Base-by-base conservation (phyloP, 176 grass and related monocot species). In the Oryza nivara region DNA sequence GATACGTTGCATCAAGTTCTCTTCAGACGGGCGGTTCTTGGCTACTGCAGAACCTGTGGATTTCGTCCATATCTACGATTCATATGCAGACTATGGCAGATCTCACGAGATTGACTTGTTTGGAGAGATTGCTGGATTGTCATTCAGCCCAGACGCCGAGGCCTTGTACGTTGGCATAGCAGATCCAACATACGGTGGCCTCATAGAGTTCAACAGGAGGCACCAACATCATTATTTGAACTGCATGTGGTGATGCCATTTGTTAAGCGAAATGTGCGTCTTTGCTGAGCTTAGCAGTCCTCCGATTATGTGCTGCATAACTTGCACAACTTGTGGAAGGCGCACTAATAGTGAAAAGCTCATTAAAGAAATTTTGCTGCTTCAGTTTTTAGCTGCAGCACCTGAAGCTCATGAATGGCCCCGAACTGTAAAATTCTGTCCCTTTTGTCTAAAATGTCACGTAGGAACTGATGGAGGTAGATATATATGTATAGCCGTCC, bases 61-160 rank as follows among this genome's bases (percentile, higher is more conserved):
- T 84, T 99, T 96, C 34, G 75, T 99, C 32, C 96, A 99, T 80
- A 80, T 96, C 38, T 96, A 99, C 6, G 93, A 99, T 69, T 73
- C 75, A 2, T 70, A 79, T 30, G 74, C 83, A 12, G 63, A 88
- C 63, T 99, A 91, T 73, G 70, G 77, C 10, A 74, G 74, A 79
- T 85, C 86, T 66, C 91, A 99, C 2, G 96, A 96, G 78, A 94
- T 96, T 9, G 90, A 94, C 89, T 38, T 96, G 16, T 99, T 99
- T 15, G 96, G 93, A 2, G 93, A 99, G 76, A 94, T 99, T 74
- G 92, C 88, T 10, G 96, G 96, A 34, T 22, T 99, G 45, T 90
- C 93, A 3, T 99, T 99, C 81, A 96, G 96, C 77, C 89, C 91
- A 4, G 96, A 94, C 72, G 41, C 88, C 0, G 93, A 96, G 76